Conservation (phyloP, 495 filamentous ascomycete genomes). For the Hypomontagnella monticulosa region DNA sequence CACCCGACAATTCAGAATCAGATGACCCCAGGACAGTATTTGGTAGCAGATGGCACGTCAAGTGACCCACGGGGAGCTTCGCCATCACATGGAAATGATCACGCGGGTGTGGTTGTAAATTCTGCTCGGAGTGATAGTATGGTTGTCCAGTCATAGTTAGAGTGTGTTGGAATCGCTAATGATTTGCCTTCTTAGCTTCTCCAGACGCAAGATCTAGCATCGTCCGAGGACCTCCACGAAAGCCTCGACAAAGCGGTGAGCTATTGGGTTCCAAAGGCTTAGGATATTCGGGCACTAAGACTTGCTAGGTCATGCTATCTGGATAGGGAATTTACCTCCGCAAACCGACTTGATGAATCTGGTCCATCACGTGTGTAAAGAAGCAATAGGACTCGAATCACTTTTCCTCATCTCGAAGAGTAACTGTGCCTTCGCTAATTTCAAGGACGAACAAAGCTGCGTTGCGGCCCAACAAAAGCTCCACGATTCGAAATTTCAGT, state of each 20-base stretch:
- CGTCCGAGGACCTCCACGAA: slow-evolving; percentile 88
- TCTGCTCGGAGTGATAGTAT: slow-evolving; percentile 34
- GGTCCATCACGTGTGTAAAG: slow-evolving; percentile 89
- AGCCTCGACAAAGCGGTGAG: slow-evolving; percentile 79
- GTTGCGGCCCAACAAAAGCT: slow-evolving; percentile 81
- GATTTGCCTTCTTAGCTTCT: slow-evolving; percentile 41
- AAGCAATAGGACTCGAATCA: slow-evolving; percentile 85
- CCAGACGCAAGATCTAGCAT: slow-evolving; percentile 54
- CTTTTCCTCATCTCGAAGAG: slow-evolving; percentile 96
- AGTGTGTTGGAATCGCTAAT: slow-evolving; percentile 23
- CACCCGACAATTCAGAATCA: slow-evolving; percentile 41
- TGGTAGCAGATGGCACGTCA: slow-evolving; percentile 35
- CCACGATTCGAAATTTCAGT: slow-evolving; percentile 90
- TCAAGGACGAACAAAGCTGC: slow-evolving; percentile 82
- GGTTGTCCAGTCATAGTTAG: slow-evolving; percentile 7
- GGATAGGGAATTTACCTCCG: slow-evolving; percentile 94
- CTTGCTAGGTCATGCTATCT: slow-evolving; percentile 81
- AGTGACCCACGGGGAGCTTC: slow-evolving; percentile 21
- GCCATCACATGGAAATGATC: slow-evolving; percentile 28
- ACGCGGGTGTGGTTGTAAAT: slow-evolving; percentile 10
- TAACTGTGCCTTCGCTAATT: slow-evolving; percentile 98
- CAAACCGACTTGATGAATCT: slow-evolving; percentile 80
- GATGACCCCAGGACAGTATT: slow-evolving; percentile 47
- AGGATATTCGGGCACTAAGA: slow-evolving; percentile 22
- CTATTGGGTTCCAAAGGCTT: slow-evolving; percentile 1